Conservation (phyloP, 1,284 basidiomycete species). For the Moesziomyces globuligerus region DNA sequence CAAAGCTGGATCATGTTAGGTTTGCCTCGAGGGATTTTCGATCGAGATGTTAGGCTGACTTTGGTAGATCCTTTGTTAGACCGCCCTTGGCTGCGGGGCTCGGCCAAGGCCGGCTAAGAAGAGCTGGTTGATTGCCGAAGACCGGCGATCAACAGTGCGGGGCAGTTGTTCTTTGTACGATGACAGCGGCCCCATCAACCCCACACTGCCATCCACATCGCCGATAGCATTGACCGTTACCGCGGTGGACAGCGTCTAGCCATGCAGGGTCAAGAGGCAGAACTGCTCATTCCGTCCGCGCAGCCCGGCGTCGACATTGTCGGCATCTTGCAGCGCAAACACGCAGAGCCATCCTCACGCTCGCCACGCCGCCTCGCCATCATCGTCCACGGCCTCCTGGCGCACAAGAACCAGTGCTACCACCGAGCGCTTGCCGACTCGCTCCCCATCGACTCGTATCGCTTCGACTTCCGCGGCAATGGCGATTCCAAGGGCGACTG, state of each 20-base stretch:
- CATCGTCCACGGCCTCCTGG: conserved; percentile 54
- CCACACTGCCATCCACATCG: neutral
- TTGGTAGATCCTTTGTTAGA: too few relatives aligned
- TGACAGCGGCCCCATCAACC: conserved; percentile 1
- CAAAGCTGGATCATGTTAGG: too few relatives aligned
- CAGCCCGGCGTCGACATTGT: conserved; percentile 15
- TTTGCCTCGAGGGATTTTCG: too few relatives aligned
- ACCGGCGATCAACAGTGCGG: too few relatives aligned
- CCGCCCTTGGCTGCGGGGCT: too few relatives aligned
- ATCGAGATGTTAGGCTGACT: too few relatives aligned
- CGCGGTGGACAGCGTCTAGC: too few relatives aligned
- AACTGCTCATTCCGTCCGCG: conserved; percentile 19
- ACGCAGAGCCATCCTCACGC: neutral
- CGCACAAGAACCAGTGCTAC: conserved; percentile 76
- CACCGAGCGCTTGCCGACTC: conserved; percentile 76
- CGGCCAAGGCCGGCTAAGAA: too few relatives aligned
- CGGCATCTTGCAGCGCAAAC: conserved; percentile 21
- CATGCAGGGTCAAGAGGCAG: conserved; percentile 10
- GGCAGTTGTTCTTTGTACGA: too few relatives aligned
- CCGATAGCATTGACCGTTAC: too few relatives aligned
- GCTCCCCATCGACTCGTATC: conserved; percentile 79
- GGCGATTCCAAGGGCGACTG: conserved; percentile 26
- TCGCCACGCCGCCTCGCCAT: conserved; percentile 30
- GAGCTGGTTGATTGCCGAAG: too few relatives aligned
- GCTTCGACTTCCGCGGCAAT: conserved; percentile 78